Evolutionary conservation across 768 basidiomycete genomes (phyloP).

Genomic region (Collybia nuda): DNA sequence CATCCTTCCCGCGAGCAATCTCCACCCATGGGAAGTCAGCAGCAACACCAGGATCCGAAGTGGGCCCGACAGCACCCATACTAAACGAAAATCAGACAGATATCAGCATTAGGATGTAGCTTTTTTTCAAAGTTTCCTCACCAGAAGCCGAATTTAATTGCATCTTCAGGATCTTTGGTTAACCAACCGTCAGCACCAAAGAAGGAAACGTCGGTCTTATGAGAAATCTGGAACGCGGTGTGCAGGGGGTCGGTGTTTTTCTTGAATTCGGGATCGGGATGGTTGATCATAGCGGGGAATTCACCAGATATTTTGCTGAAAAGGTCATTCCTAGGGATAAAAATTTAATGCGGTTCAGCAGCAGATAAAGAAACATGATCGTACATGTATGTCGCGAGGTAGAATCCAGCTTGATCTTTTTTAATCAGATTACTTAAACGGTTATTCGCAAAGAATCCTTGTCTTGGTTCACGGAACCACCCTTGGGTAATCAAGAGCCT

Average conservation of each 20-base stretch:
- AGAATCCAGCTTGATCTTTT: conserved; percentile 31
- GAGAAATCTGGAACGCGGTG: conserved; percentile 36
- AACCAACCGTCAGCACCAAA: conserved; percentile 36
- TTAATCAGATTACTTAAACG: conserved; percentile 34
- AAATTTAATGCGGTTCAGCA: background rate
- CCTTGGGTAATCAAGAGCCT: conserved; percentile 35
- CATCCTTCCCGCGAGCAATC: conserved; percentile 32
- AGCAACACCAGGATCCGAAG: conserved; percentile 36
- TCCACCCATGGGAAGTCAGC: conserved; percentile 38
- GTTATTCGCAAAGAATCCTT: conserved; percentile 36
- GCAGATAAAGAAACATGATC: background rate
- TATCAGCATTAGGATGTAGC: background rate
- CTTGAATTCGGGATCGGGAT: conserved; percentile 30
- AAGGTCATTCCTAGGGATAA: conserved; percentile 27
- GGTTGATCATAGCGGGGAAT: conserved; percentile 33
- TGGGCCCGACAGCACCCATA: conserved; percentile 36
- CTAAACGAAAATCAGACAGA: conserved; percentile 10
- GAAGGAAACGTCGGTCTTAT: conserved; percentile 33
- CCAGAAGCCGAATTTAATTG: conserved; percentile 33
- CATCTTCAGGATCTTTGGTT: conserved; percentile 35
- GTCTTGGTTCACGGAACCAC: conserved; percentile 35
- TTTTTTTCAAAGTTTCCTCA: conserved; percentile 12
- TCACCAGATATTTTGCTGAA: conserved; percentile 31
- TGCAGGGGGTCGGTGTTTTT: conserved; percentile 33
- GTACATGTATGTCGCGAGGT: conserved; percentile 36